Conservation (phyloP, 345 rosid species). For the Durio zibethinus region DNA sequence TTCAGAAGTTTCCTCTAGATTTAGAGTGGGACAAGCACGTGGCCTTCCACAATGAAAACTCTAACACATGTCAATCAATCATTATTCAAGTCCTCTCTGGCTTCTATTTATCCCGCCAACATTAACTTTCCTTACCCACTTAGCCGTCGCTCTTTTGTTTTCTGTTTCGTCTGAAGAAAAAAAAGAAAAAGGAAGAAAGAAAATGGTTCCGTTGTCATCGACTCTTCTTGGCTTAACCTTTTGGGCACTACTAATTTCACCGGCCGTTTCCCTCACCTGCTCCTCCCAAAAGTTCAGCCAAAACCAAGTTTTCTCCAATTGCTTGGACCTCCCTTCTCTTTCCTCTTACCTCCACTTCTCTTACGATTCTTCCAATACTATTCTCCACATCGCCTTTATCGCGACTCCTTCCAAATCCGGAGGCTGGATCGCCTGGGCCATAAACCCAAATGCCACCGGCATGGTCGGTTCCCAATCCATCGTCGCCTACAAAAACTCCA, state of each 20-base stretch:
- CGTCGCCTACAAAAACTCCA: conserved; percentile 41
- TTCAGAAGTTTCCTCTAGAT: neutral
- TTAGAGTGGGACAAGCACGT: neutral
- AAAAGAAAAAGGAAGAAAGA: neutral
- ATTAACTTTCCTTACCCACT: neutral
- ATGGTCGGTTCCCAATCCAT: conserved; percentile 71
- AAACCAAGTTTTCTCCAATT: conserved; percentile 45
- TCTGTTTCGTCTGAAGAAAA: neutral
- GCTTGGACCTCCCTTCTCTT: conserved; percentile 70
- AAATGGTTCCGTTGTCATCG: conserved; percentile 18
- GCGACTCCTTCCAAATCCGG: conserved; percentile 48
- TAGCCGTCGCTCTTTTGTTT: neutral
- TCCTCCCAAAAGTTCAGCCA: conserved; percentile 44
- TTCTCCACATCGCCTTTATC: conserved; percentile 64
- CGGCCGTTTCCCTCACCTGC: conserved; percentile 54
- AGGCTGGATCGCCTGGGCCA: conserved; percentile 80
- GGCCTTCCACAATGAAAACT: neutral
- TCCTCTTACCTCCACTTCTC: conserved; percentile 69
- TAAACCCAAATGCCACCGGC: conserved; percentile 60
- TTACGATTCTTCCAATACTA: conserved; percentile 51
- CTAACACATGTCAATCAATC: neutral
- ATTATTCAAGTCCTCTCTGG: neutral
- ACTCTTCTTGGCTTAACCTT: conserved; percentile 7
- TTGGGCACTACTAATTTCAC: conserved; percentile 32
- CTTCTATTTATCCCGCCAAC: conserved; percentile 21